Evolutionary conservation across 2,329 filamentous ascomycete genomes (phyloP), one percentile per base, ranked within the genome.

Genomic region (Aspergillus intermedius): DNA sequence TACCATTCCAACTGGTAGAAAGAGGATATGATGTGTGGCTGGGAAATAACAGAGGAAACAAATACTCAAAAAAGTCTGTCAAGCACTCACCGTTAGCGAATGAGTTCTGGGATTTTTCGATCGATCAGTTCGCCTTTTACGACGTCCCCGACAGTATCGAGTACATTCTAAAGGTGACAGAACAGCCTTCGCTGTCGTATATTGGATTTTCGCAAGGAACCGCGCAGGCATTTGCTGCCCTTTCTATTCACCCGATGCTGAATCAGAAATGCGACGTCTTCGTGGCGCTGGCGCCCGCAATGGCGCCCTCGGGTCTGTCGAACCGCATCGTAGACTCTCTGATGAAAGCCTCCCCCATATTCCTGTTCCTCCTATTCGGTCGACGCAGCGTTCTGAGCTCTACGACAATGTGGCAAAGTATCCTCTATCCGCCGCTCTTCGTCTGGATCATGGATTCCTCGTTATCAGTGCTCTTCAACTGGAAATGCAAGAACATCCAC

Each of bases 171-270:
- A 82, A 85, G 37, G 87, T 87, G 0, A 97, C 93, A 0, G 77
- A 78, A 46, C 88, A 94, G 65, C 77, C 83, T 28, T 94, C 90
- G 37, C 73, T 98, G 22, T 96, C 91, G 1, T 98, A 98, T 65
- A 87, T 98, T 64, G 93, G 93, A 19, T 98, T 98, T 72, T 95
- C 90, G 0, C 93, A 98, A 68, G 93, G 93, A 35, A 96, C 93
- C 0, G 91, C 93, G 0, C 93, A 98, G 70, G 91, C 93, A 2
- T 98, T 98, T 69, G 93, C 93, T 6, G 87, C 89, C 1, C 76
- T 98, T 12, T 88, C 91, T 1, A 91, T 97, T 44, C 91, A 97
- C 63, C 93, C 93, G 0, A 85, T 84, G 49, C 78, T 98, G 55
- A 98, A 98, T 63, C 82, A 88, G 51, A 90, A 95, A 68, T 83